Percentiles rank a stretch among this genome's conserved stretches.
phyloP scores from a whole-genome alignment of 2,329 filamentous ascomycete species.

The Pseudogymnoascus destructans region DNA sequence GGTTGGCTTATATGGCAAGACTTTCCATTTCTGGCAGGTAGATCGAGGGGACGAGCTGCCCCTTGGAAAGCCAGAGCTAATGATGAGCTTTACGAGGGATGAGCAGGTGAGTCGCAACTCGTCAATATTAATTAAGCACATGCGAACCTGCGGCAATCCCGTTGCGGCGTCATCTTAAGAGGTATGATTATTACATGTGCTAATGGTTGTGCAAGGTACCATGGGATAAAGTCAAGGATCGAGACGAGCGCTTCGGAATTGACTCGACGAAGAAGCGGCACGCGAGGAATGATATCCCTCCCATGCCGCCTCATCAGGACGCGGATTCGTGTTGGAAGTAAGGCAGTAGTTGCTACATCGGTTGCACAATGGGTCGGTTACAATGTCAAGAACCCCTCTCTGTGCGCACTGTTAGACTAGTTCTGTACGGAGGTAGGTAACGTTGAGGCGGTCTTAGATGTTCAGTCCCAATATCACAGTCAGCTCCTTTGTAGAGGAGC shows the following conservation, averaged over 20 bases:
- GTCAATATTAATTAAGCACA: constrained; percentile 20
- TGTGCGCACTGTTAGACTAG: background rate
- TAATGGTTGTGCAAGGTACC: constrained; percentile 26
- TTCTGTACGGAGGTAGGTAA: constrained; percentile 6
- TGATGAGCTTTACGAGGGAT: constrained; percentile 45
- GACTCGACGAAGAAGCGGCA: constrained; percentile 39
- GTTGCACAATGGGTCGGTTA: background rate
- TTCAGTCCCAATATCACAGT: background rate
- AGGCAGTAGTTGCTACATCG: background rate
- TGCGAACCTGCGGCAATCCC: constrained; percentile 17
- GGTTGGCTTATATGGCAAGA: constrained; percentile 65
- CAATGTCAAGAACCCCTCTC: background rate
- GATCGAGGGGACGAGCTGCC: constrained; percentile 57
- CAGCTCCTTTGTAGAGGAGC: no score
- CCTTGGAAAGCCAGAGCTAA: constrained; percentile 46
- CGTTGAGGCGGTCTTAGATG: background rate
- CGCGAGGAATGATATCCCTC: constrained; percentile 38
- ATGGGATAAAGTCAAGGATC: constrained; percentile 29
- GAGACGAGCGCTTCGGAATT: constrained; percentile 41
- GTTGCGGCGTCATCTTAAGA: constrained; percentile 20
- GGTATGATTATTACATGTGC: constrained; percentile 15
- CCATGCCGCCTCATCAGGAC: constrained; percentile 33
- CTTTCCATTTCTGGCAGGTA: constrained; percentile 77
- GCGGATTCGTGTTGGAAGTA: constrained; percentile 36
- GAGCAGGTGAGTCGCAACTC: constrained; percentile 31